Evolutionary conservation across 1,284 basidiomycete species (phyloP), one percentile per base, ranked within the genome.

Genomic region (Mycena citricolor): DNA sequence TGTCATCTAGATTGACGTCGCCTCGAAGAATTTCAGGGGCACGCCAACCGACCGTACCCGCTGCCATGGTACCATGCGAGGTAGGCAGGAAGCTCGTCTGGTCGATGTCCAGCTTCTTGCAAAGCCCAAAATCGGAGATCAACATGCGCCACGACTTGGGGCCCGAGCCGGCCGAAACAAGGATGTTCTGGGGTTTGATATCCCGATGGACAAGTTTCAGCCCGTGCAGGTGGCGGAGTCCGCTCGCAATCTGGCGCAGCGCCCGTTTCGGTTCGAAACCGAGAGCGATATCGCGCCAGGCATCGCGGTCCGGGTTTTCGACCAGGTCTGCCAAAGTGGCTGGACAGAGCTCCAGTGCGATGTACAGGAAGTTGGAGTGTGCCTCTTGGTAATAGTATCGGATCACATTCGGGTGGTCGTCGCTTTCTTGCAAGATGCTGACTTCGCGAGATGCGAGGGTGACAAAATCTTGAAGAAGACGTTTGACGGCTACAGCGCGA

Each of bases 371-470:
- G 60, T 90, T 92, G 28, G 85, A 83, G 17, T 90, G 86, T 1
- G 89, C 77, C 69, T 99, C 95, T 73, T 98, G 94, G 68, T 94
- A 99, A 66, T 94, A 99, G 66, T 99, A 95, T 44, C 95, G 84
- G 54, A 99, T 95, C 57, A 99, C 94, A 65, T 99, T 98, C 4
- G 94, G 93, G 59, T 99, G 97, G 62, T 97, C 93, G 68, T 99
- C 97, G 30, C 90, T 91, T 61, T 97, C 94, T 68, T 95, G 92
- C 2, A 99, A 76, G 32, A 99, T 81, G 60, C 83, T 86, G 19
- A 98, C 94, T 71, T 99, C 97, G 44, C 95, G 90, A 8, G 87
- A 81, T 1, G 95, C 94, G 24, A 99, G 81, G 0, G 92, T 94
- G 37, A 97, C 92, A 61, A 98, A 99, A 64, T 98, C 94, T 56